Evolutionary conservation across 1,139 yeast species (phyloP).

Genomic region (Tardiomyces blankii): DNA sequence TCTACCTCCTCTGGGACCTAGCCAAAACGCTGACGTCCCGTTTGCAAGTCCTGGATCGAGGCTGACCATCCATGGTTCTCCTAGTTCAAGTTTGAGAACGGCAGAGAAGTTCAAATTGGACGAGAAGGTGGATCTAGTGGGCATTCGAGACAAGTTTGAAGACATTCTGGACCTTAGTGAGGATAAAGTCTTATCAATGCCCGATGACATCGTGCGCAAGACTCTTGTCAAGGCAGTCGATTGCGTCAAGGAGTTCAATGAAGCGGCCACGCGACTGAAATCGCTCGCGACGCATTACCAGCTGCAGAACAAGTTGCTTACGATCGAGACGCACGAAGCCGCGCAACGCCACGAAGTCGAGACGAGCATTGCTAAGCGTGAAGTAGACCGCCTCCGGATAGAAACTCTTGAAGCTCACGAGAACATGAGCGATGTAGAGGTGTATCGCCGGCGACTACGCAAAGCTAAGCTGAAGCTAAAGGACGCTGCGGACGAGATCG

Average conservation of each 20-base stretch:
- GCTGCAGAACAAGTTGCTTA: constrained; percentile 30
- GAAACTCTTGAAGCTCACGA: constrained; percentile 18
- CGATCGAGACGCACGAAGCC: constrained; percentile 28
- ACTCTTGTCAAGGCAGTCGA: constrained; percentile 10
- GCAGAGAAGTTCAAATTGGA: neutral
- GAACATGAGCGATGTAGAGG: constrained; percentile 15
- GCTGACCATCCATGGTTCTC: neutral
- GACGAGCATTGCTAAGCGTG: constrained; percentile 34
- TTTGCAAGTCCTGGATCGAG: neutral
- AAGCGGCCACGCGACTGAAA: constrained; percentile 14
- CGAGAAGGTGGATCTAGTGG: neutral
- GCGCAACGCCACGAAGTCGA: constrained; percentile 38
- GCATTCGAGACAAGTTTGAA: neutral
- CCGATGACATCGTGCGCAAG: constrained; percentile 5
- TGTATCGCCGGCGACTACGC: constrained; percentile 28
- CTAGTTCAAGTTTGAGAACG: neutral
- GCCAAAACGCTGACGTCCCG: neutral
- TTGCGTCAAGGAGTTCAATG: constrained; percentile 10
- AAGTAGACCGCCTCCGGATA: constrained; percentile 36
- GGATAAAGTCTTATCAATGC: constrained; percentile 5
- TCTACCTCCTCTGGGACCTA: too few relatives aligned
- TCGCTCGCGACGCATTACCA: constrained; percentile 16
- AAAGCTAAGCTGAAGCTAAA: constrained; percentile 31
- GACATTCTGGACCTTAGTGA: constrained; percentile 2
- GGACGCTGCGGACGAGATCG: constrained; percentile 33